Base-by-base conservation (phyloP, 1,284 basidiomycete species). In the Boletus sp. region DNA sequence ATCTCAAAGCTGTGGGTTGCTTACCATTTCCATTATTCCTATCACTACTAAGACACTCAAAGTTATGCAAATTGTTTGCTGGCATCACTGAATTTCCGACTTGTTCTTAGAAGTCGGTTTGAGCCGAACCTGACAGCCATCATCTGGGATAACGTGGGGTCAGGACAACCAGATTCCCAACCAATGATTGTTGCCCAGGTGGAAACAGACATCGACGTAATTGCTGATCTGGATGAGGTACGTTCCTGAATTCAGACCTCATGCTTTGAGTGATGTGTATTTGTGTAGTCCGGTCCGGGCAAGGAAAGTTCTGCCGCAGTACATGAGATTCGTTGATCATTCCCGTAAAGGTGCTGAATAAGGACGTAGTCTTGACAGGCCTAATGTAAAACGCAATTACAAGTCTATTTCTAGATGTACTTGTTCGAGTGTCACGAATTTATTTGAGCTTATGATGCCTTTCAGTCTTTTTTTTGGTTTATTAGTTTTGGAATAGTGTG, bases 41-140 rank as follows among this genome's bases (percentile, higher is more conserved):
- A 1, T 23, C 9, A 4, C 6, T 35, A 6, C 19, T 60, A 3
- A 59, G 21, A n/a, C 3, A 17, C 7, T 0, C 17, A 19, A 9
- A 70, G 69, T 4, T 72, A 72, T 52, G 64, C 67, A 33, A 71
- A 70, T 25, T 63, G 58, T 50, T n/a, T 72, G n/a, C 38, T 74
- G 2, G 71, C 65, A 11, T 38, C 60, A 2, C 11, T 74, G 50
- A 72, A 71, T 33, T 62, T 65, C 19, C 61, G 63, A 16, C 51
- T 71, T 2, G 58, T 71, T 33, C 52, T 71, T 33, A 60, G 58
- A 30, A 49, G 17, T 14, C 55, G 52, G 17, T 47, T 59, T 2
- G 7, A 68, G 33, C 54, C 53, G 8, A 58, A 46, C 14, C 0
- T 35, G 46, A 53, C 61, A 2, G 25, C 19, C 3, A 65, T 67